Evolutionary conservation across 768 basidiomycete genomes (phyloP).

Genomic region (Antrodiella citrinella): DNA sequence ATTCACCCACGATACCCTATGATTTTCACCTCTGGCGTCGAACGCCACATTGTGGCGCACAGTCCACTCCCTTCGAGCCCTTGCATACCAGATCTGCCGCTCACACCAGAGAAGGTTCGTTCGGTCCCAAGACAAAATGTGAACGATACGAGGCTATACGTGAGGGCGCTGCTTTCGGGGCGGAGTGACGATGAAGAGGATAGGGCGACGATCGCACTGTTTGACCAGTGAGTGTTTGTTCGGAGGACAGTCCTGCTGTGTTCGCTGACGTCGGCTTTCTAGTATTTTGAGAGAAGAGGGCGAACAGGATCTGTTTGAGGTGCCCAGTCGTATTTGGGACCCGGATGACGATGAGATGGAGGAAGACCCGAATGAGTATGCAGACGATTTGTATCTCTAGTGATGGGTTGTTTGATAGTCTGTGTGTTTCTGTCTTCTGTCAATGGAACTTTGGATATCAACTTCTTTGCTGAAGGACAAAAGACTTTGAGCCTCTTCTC

Average conservation of each 20-base stretch:
- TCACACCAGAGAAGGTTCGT: conserved; percentile 43
- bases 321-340: conserved; percentile 24
- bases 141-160: conserved; percentile 29
- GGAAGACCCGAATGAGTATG: conserved; percentile 14
- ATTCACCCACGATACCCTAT: conserved; percentile 67
- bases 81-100: conserved; percentile 32
- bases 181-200: conserved; percentile 34
- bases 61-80: conserved; percentile 52
- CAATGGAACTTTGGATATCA: no score
- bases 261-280: conserved; percentile 4
- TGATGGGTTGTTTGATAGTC: no score
- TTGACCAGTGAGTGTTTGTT: conserved; percentile 53
- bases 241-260: not conserved
- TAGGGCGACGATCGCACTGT: conserved; percentile 48
- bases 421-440: no score
- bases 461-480: no score
- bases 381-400: not conserved
- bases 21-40: conserved; percentile 65
- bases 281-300: conserved; percentile 59
- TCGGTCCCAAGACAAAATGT: conserved; percentile 26
- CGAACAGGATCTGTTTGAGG: conserved; percentile 43
- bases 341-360: conserved; percentile 23
- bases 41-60: conserved; percentile 61
- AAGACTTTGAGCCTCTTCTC: no score
- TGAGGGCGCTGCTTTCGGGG: conserved; percentile 26